Base-by-base conservation (phyloP, 352 stramenopile genomes). In the Globisporangium spinosum region DNA sequence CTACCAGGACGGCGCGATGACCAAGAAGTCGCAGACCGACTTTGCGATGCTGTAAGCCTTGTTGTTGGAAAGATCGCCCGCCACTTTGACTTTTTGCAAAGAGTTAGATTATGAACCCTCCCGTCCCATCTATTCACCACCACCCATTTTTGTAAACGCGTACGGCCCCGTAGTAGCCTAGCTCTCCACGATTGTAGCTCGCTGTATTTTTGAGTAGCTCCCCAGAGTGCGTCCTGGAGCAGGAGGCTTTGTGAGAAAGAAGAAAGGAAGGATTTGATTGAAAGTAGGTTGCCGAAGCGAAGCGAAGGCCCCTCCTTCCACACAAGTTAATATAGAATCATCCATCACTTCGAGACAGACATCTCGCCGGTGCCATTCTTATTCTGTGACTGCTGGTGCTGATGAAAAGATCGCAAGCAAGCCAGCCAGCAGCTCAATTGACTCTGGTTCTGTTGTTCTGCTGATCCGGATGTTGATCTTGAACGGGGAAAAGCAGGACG, bases 1-100 rank as follows among this genome's bases (percentile, higher is more conserved):
- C 35, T 82, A 76, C n/a, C 68, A 85, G 49, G 67, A 74, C 62
- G 75, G 68, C 23, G 64, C 70, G 45, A 64, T 88, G n/a, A 65
- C 70, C 49, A 82, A 80, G 51, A 53, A 58, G 51, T 73, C 67
- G 51, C 65, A 76, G 53, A 69, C 73, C 55, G 79, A 86, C 69
- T 88, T 85, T 61, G 80, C 80, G 58, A 77, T 84, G 70, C 60
- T 89, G 55, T 91, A 86, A 78, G 10, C 38, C 23, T 38, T 38
- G 32, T 38, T 47, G 35, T 34, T 17, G 29, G 23, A 43, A 22
- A 22, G 1, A 17, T 27, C 10, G 9, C 7, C 2, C 25, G 12
- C 15, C 7, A 35, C 13, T 58, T 58, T 35, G 25, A 58, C 22
- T 29, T 32, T 15, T 35, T 17, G 23, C 23, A 22, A 49, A 8